Evolutionary conservation across 2,329 filamentous ascomycete genomes (phyloP).

Genomic region (Sporothrix globosa): DNA sequence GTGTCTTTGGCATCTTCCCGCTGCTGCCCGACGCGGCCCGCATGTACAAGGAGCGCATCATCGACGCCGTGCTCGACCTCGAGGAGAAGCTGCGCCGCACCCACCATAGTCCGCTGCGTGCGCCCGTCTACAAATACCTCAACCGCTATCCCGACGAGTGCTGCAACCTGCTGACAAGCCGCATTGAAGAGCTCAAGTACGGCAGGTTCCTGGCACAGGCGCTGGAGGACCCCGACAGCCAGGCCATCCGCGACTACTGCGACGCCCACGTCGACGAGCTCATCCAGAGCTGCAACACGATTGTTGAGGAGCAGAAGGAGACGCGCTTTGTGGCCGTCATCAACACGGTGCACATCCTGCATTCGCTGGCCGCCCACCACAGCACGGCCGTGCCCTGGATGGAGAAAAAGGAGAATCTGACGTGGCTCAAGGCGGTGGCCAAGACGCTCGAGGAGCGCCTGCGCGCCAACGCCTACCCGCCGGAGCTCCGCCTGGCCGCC

Average conservation of each 20-base stretch:
- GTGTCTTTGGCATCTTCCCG: constrained; percentile 96
- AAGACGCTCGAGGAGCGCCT: constrained; percentile 79
- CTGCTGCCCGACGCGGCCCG: constrained; percentile 89
- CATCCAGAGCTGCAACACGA: constrained; percentile 67
- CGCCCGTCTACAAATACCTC: constrained; percentile 87
- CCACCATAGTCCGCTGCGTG: constrained; percentile 86
- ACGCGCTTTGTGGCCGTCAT: constrained; percentile 71
- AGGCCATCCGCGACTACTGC: constrained; percentile 72
- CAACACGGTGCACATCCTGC: constrained; percentile 83
- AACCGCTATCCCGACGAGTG: constrained; percentile 90
- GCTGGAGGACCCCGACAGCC: constrained; percentile 73
- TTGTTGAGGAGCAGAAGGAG: constrained; percentile 67
- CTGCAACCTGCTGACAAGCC: constrained; percentile 77
- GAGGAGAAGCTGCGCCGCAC: constrained; percentile 85
- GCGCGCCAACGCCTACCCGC: constrained; percentile 68
- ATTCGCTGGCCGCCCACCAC: constrained; percentile 64
- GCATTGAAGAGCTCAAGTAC: constrained; percentile 81
- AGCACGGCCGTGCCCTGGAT: constrained; percentile 63
- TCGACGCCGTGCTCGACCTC: constrained; percentile 86
- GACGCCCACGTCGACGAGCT: constrained; percentile 73
- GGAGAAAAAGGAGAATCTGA: constrained; percentile 67
- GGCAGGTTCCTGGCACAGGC: constrained; percentile 91
- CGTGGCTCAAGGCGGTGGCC: constrained; percentile 67
- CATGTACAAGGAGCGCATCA: constrained; percentile 85
- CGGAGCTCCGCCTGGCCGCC: constrained; percentile 76